Evolutionary conservation across 441 rosid species (phyloP).

Genomic region (Gossypium trilobum): DNA sequence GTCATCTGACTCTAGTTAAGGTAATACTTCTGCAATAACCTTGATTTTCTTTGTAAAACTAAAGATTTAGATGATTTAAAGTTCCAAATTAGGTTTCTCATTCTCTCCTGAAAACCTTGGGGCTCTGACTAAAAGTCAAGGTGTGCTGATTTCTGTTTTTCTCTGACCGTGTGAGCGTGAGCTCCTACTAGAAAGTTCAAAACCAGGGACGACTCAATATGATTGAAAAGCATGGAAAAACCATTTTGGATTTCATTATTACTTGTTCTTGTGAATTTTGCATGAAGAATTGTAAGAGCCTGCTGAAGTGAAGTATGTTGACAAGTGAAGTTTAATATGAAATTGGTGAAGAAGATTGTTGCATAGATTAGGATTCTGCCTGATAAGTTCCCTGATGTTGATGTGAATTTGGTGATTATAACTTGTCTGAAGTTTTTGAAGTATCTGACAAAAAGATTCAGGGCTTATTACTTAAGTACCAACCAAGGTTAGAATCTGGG

Average conservation of each 20-base stretch:
- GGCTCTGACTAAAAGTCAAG: neutral
- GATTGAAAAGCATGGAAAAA: neutral
- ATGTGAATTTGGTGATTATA: neutral
- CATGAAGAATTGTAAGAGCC: neutral
- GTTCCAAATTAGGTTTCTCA: neutral
- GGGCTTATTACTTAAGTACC: neutral
- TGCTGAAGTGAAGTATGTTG: neutral
- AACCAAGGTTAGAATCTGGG: neutral
- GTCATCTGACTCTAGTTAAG: neutral
- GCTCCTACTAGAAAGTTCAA: neutral
- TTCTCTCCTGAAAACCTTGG: neutral
- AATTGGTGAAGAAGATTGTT: neutral
- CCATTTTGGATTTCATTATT: conserved; percentile 1
- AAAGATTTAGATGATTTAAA: neutral
- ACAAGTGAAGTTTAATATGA: neutral
- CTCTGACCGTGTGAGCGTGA: neutral
- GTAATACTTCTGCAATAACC: neutral
- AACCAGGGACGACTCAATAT: neutral
- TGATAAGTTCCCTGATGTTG: conserved; percentile 6
- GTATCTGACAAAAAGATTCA: neutral
- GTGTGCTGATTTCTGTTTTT: neutral
- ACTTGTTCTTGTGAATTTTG: neutral
- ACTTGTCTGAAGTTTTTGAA: neutral
- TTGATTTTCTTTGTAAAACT: neutral
- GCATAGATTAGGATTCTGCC: conserved; percentile 1